Evolutionary conservation across 768 basidiomycete genomes (phyloP).

Genomic region (Boletus sp.): DNA sequence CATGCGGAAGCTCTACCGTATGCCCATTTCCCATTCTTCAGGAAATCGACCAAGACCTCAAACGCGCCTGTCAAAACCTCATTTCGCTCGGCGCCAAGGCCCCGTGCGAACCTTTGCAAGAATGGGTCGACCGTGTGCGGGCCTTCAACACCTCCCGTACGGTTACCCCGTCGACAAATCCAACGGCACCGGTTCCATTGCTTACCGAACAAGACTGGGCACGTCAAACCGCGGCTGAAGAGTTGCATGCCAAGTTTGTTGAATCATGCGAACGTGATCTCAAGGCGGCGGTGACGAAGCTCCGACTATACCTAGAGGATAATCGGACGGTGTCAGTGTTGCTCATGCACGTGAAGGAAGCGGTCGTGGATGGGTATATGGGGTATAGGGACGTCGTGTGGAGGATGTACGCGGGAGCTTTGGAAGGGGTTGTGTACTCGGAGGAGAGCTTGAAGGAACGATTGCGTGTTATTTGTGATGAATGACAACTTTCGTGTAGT

Average conservation of each 20-base stretch:
- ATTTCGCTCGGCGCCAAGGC: slow-evolving; percentile 61
- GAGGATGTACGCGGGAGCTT: slow-evolving; percentile 44
- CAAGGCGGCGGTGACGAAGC: slow-evolving; percentile 50
- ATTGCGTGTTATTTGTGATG: slow-evolving; percentile 38
- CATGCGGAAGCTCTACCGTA: background rate
- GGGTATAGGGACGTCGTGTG: slow-evolving; percentile 64
- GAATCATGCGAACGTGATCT: slow-evolving; percentile 54
- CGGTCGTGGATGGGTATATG: slow-evolving; percentile 72
- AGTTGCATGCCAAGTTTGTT: slow-evolving; percentile 54
- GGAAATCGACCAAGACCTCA: slow-evolving; percentile 87
- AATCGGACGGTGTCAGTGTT: slow-evolving; percentile 76
- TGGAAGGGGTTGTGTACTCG: slow-evolving; percentile 35
- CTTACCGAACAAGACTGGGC: slow-evolving; percentile 48
- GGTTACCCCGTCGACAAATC: slow-evolving; percentile 15
- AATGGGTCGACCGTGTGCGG: slow-evolving; percentile 59
- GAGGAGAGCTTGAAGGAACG: slow-evolving; percentile 39
- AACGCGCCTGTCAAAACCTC: slow-evolving; percentile 80
- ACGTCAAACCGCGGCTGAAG: slow-evolving; percentile 46
- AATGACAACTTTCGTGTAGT: background rate
- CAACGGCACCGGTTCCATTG: slow-evolving; percentile 16
- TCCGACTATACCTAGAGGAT: slow-evolving; percentile 81
- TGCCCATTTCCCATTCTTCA: slow-evolving; percentile 30
- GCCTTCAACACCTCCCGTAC: slow-evolving; percentile 30
- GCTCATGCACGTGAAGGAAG: slow-evolving; percentile 71
- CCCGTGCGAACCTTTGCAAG: slow-evolving; percentile 57